Percentiles rank a stretch among this genome's conserved stretches.
Evolutionary conservation across 179 eudicot genomes (phyloP).

Genomic region (Silene vulgaris): DNA sequence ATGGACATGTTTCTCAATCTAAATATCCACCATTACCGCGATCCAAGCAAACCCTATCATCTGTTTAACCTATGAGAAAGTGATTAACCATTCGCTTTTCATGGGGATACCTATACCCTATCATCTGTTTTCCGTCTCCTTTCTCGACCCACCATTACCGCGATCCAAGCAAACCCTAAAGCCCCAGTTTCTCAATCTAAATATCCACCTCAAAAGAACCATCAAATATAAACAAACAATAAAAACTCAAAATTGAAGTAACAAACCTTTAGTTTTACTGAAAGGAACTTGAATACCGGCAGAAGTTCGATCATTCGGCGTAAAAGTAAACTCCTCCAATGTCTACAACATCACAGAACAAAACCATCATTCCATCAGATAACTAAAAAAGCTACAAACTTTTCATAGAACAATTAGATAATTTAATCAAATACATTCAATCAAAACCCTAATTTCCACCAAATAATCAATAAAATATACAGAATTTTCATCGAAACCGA

Average conservation of each 20-base stretch:
- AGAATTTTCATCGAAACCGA: background rate
- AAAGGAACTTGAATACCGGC: conserved; percentile 47
- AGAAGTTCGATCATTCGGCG: conserved; percentile 55
- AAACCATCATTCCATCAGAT: background rate
- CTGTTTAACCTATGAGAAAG: too few species aligned
- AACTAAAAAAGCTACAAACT: background rate
- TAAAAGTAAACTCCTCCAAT: conserved; percentile 49
- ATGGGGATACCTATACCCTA: too few species aligned
- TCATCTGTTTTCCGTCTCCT: too few species aligned
- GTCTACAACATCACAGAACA: conserved; percentile 39
- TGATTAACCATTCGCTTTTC: too few species aligned
- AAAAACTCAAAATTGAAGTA: background rate
- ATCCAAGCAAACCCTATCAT: too few species aligned
- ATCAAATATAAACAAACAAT: background rate
- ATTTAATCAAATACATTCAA: background rate
- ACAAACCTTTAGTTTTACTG: conserved; percentile 54
- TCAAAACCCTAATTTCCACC: background rate
- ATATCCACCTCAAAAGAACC: background rate
- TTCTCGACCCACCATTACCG: background rate
- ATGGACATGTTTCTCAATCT: too few species aligned
- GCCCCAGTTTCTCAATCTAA: background rate
- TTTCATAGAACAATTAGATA: too few species aligned
- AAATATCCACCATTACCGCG: too few species aligned
- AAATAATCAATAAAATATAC: background rate
- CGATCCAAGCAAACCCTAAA: background rate